Base-by-base conservation (phyloP, 2,329 filamentous ascomycete genomes). In the Colletotrichum euphorbiae region DNA sequence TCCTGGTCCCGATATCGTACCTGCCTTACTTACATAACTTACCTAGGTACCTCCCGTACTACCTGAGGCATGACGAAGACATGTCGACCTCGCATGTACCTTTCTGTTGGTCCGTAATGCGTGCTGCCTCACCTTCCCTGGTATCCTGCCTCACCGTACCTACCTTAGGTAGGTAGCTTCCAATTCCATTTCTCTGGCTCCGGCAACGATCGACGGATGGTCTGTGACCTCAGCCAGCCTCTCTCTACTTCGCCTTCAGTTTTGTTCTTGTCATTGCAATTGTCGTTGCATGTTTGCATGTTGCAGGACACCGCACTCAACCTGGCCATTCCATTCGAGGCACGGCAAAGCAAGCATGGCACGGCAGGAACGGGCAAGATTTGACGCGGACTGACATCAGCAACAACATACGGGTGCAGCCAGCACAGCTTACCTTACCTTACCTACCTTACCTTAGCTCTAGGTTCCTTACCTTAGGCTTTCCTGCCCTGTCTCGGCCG, bases 161-260 rank as follows among this genome's bases (percentile, higher is more conserved):
- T 52, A 52, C 33, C 31, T 46, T 28, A n/a, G n/a, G n/a, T n/a
- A n/a, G n/a, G n/a, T n/a, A 48, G 55, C 55, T 48, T 48, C 55
- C 5, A 58, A 58, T 48, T 59, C 56, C 31, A 38, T 28, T 4
- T 48, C 21, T 28, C 42, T 48, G 56, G 38, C 21, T 43, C 31
- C 28, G 24, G 31, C 56, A 28, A 15, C 40, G 52, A 55, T 55
- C 38, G 42, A 46, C 42, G n/a, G 42, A 33, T 48, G 43, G 56
- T 59, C 42, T 59, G 42, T 59, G 56, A 17, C 56, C 56, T 48
- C 43, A 59, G 24, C 55, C 55, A 48, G n/a, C 42, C 43, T 38
- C 42, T 48, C n/a, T 19, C 24, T 31, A 58, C 15, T 21, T 33
- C 33, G 17, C 36, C 36, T 31, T 48, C 21, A 38, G 28, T 55